These are phyloP conservation scores for Colletotrichum zoysiae DNA, from an alignment of 2,329 filamentous ascomycete species.

Conservation along the genomic window DNA sequence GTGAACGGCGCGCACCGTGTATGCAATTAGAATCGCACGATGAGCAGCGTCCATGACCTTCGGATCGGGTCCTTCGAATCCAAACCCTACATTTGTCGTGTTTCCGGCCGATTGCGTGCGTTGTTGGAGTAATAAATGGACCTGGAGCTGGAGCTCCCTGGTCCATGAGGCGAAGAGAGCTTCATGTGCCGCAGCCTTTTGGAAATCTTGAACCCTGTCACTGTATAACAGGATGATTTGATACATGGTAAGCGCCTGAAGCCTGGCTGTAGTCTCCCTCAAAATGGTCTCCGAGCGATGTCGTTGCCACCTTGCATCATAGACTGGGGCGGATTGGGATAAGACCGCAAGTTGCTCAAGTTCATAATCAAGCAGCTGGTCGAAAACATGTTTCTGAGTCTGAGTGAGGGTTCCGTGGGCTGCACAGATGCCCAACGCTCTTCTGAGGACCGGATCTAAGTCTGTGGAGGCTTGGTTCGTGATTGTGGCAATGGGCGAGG, in stretches of 20 bases:
- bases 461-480: too few species aligned
- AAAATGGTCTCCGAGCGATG: not conserved
- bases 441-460: slow-evolving; percentile 6
- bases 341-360: slow-evolving; percentile 1
- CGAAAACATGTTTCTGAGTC: not conserved
- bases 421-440: slow-evolving; percentile 22
- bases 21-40: slow-evolving; percentile 23
- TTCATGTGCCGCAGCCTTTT: slow-evolving; percentile 9
- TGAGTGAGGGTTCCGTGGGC: slow-evolving; percentile 12
- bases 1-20: slow-evolving; percentile 23
- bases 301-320: not conserved
- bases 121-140: slow-evolving; percentile 9
- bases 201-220: not conserved
- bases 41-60: slow-evolving; percentile 5
- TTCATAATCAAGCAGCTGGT: slow-evolving; percentile 15
- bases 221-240: slow-evolving; percentile 31
- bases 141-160: slow-evolving; percentile 21
- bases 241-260: slow-evolving; percentile 24
- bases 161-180: slow-evolving; percentile 22
- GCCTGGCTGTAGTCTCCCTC: not conserved
- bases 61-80: not conserved
- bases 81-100: not conserved
- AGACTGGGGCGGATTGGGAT: not conserved
- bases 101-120: not conserved
- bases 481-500: not conserved